A percentile compares a stretch with the other conserved stretches of the same genome.
Conservation (phyloP, 768 basidiomycete genomes). For the Cyclocybe cylindracea region DNA sequence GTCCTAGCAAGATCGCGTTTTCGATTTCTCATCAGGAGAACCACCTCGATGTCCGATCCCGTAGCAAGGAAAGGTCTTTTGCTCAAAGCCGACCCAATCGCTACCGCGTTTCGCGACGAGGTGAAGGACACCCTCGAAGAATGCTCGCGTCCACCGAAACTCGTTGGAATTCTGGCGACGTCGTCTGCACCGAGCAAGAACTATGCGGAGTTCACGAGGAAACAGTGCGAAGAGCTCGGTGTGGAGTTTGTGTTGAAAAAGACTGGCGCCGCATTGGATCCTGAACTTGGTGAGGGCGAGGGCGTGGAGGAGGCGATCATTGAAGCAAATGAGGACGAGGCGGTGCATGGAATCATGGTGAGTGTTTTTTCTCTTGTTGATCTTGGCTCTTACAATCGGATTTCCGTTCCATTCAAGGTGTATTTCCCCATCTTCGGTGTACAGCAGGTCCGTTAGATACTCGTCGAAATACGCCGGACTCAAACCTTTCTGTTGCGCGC, state of each 20-base stretch:
- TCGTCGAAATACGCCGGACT: background rate
- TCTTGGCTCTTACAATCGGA: background rate
- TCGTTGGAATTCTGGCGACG: constrained; percentile 92
- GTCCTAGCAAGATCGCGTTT: background rate
- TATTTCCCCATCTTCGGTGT: constrained; percentile 96
- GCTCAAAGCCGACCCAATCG: constrained; percentile 78
- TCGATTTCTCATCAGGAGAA: background rate
- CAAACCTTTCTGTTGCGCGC: background rate
- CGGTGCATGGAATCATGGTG: constrained; percentile 95
- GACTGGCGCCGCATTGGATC: constrained; percentile 63
- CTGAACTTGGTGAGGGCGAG: constrained; percentile 70
- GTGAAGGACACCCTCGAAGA: constrained; percentile 49
- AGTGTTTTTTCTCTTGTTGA: constrained; percentile 19
- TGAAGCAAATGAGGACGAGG: constrained; percentile 87
- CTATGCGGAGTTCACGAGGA: constrained; percentile 90
- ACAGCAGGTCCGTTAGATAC: constrained; percentile 63
- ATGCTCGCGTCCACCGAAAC: constrained; percentile 54
- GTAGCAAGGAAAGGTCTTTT: constrained; percentile 66
- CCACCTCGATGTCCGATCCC: constrained; percentile 13
- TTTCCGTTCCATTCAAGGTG: constrained; percentile 50
- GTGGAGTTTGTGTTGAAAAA: constrained; percentile 81
- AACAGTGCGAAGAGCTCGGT: constrained; percentile 87
- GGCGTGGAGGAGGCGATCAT: constrained; percentile 96
- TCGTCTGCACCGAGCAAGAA: constrained; percentile 75
- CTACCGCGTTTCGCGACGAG: constrained; percentile 69